Evolutionary conservation across 352 stramenopile genomes (phyloP), one percentile per base, ranked within the genome.

Genomic region (Elongisporangium prolatum): DNA sequence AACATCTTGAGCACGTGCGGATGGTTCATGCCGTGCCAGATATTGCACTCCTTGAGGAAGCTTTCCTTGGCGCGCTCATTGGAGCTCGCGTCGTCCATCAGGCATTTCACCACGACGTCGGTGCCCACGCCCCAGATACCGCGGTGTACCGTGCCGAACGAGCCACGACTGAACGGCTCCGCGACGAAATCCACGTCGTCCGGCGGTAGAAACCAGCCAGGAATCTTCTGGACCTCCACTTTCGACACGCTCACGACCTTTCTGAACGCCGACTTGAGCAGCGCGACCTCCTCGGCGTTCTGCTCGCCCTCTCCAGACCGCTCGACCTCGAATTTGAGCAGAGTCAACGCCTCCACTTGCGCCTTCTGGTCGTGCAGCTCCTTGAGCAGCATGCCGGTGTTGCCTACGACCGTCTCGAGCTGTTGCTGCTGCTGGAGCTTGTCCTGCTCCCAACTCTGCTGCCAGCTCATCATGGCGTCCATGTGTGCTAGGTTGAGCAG

Each of bases 1-100:
- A 72, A 71, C 20, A 74, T 52, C 28, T 64, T 61, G 44, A 74
- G 20, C 6, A 75, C 38, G 34, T 75, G 54, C 13, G 60, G 55
- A 21, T 80, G 61, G 4, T 63, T 59, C 17, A 78, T 20, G 0
- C 40, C 25, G 34, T 58, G 60, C 70, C 67, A 75, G 18, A 67
- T 14, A 21, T 69, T 16, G 9, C 67, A 51, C 49, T 67, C 70
- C 37, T 48, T 47, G 48, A 62, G 37, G 51, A 61, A 66, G 51
- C 61, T 56, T 18, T n/a, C 22, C 17, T 37, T 34, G n/a, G 52
- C 37, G 8, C 47, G 21, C 1, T 59, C 50, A 13, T 25, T 53
- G 21, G 38, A 22, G 14, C 28, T 20, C 3, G 20, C 48, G 52
- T 61, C 51, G 17, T 62, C 50, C 1, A 63, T 18, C 17, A 66